Conservation (phyloP, 139 green algal genomes). For the Coelastrella sp. region DNA sequence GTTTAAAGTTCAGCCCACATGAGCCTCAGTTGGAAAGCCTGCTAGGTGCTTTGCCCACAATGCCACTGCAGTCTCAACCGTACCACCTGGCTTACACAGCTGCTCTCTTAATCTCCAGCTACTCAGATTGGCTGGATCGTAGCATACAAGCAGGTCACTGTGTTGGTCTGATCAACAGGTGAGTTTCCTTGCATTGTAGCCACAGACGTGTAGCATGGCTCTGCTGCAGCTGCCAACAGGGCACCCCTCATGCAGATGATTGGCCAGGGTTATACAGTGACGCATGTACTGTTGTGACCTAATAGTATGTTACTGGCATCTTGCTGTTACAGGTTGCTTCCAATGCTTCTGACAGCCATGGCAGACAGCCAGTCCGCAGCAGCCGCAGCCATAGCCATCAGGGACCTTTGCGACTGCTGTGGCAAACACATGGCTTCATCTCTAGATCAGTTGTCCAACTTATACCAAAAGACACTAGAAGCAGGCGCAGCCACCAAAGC, state of each 20-base stretch:
- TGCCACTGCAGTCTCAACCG: conserved; percentile 51
- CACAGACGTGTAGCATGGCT: too few relatives aligned
- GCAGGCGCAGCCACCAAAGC: neutral
- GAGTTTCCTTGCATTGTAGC: neutral
- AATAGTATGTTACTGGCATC: neutral
- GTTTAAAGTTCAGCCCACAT: conserved; percentile 42
- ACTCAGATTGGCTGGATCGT: conserved; percentile 70
- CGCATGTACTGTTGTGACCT: too few relatives aligned
- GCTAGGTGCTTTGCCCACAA: conserved; percentile 66
- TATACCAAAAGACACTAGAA: conserved; percentile 64
- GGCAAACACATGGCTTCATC: conserved; percentile 57
- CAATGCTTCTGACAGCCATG: conserved; percentile 60
- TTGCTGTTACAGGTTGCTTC: conserved; percentile 54
- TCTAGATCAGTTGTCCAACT: conserved; percentile 66
- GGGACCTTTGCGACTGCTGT: conserved; percentile 73
- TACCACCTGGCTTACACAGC: conserved; percentile 69
- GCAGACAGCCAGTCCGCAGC: conserved; percentile 34
- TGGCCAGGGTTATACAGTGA: too few relatives aligned
- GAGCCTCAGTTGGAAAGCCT: conserved; percentile 70
- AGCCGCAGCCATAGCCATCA: conserved; percentile 68
- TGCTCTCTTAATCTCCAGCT: conserved; percentile 64
- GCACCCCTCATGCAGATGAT: too few relatives aligned
- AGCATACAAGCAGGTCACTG: conserved; percentile 34
- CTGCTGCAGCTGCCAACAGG: too few relatives aligned
- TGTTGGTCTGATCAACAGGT: neutral